Base-by-base conservation (phyloP, 2,329 filamentous ascomycete species). In the Tolypocladium album region DNA sequence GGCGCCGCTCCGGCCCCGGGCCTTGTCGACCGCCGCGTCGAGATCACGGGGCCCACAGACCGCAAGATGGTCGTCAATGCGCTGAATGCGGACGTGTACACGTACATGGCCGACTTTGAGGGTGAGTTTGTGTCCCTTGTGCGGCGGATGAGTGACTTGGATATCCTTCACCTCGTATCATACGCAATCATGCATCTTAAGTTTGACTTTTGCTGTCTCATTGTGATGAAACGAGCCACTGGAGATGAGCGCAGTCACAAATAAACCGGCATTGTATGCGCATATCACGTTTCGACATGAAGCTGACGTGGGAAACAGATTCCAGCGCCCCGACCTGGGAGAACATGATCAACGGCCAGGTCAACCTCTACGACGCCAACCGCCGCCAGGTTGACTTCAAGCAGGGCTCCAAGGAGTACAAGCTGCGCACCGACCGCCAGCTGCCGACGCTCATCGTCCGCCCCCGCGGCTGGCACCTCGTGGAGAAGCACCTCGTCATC, bases 61-160 rank as follows among this genome's bases (percentile, higher is more conserved):
- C 85, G 94, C 67, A 99, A 97, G 84, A 99, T 99, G 94, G 92
- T 97, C 56, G 90, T 97, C 64, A 99, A 99, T 74, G 94, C 94
- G 12, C 73, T 97, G 73, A 99, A 97, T 76, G 88, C 93, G 55
- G 85, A 97, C 70, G 94, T 97, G 31, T 97, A 90, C 88, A 97
- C 93, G 60, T 99, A 97, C 71, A 99, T 99, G 94, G 94, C 94
- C 56, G 94, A 99, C 76, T 96, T 99, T 67, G 94, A 99, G 78
- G 93, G 92, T 94, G 75, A 69, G 82, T 74, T 59, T 22, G 3
- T 56, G 47, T 59, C 47, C 47, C 24, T 9, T 52, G 47, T 9
- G 4, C 11, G 27, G 15, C 13, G 8, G 5, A 50, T 31, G 13
- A 58, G 17, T 43, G 40, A 20, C 40, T 43, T 42, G 39, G 12